Evolutionary conservation across 306 rosid species (phyloP).

Genomic region (Ceratonia siliqua): DNA sequence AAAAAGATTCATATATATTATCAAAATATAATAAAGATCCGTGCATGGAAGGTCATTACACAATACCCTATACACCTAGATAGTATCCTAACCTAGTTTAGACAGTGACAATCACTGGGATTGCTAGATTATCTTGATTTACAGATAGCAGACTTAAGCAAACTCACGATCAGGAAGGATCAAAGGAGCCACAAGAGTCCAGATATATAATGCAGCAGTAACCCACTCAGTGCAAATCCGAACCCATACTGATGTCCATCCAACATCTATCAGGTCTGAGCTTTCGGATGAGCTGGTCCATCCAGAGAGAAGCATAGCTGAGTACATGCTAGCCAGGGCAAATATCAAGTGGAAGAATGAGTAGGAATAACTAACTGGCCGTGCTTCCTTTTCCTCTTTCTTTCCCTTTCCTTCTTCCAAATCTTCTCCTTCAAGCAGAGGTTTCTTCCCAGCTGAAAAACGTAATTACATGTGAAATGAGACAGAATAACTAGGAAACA

Average conservation of each 20-base stretch:
- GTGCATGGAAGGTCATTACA: conserved; percentile 14
- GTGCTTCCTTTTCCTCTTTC: conserved; percentile 61
- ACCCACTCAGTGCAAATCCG: conserved; percentile 90
- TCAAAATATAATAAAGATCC: too few species aligned
- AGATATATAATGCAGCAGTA: conserved; percentile 72
- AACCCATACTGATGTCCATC: conserved; percentile 98
- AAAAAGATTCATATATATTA: too few species aligned
- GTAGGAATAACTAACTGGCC: conserved; percentile 81
- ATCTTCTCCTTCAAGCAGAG: conserved; percentile 68
- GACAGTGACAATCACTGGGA: not conserved
- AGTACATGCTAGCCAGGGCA: conserved; percentile 94
- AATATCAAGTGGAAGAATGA: conserved; percentile 93
- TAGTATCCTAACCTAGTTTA: not conserved
- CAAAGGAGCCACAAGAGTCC: conserved; percentile 84
- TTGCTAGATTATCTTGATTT: not conserved
- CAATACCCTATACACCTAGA: not conserved
- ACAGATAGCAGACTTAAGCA: conserved; percentile 35
- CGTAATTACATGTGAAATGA: not conserved
- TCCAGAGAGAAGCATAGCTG: conserved; percentile 97
- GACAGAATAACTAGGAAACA: conserved; percentile 9
- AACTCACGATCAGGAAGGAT: conserved; percentile 79
- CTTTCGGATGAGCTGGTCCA: conserved; percentile 81
- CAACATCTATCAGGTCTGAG: conserved; percentile 84
- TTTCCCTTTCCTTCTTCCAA: conserved; percentile 77
- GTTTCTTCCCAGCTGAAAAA: conserved; percentile 57